A percentile compares a stretch with the other conserved stretches of the same genome.
Evolutionary conservation across 208 protist genomes (phyloP).

Genomic region (Crithidia fasciculata): DNA sequence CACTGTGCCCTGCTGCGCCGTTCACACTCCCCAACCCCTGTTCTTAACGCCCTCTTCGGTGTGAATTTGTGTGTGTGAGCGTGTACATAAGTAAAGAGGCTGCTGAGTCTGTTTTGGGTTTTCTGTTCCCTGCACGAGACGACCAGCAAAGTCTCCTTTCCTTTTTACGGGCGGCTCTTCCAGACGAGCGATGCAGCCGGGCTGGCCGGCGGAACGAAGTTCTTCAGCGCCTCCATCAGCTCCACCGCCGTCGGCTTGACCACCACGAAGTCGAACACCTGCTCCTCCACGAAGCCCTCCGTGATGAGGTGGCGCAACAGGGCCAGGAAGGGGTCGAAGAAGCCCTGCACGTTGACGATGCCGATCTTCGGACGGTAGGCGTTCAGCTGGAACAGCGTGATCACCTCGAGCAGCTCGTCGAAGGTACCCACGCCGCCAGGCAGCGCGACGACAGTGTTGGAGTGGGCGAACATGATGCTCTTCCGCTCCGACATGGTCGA

Average conservation of each 20-base stretch:
- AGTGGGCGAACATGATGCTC: conserved; percentile 82
- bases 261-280: conserved; percentile 44
- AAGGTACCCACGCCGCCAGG: conserved; percentile 85
- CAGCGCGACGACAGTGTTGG: conserved; percentile 71
- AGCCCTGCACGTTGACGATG: conserved; percentile 71
- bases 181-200: conserved; percentile 42
- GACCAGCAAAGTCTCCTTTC: too few relatives aligned
- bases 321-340: conserved; percentile 71
- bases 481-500: conserved; percentile 86
- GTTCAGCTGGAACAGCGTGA: conserved; percentile 86
- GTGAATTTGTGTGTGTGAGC: too few relatives aligned
- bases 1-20: too few relatives aligned
- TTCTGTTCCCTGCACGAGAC: too few relatives aligned
- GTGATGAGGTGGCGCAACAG: conserved; percentile 60
- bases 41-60: too few relatives aligned
- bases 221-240: conserved; percentile 54
- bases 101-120: too few relatives aligned
- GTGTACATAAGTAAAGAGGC: too few relatives aligned
- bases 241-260: conserved; percentile 50
- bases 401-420: conserved; percentile 84
- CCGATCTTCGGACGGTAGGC: conserved; percentile 76
- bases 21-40: too few relatives aligned
- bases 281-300: conserved; percentile 69
- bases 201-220: conserved; percentile 40
- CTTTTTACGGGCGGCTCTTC: conserved; percentile 50